Base-by-base conservation (phyloP, 257 asterid genomes). In the Catharanthus roseus region DNA sequence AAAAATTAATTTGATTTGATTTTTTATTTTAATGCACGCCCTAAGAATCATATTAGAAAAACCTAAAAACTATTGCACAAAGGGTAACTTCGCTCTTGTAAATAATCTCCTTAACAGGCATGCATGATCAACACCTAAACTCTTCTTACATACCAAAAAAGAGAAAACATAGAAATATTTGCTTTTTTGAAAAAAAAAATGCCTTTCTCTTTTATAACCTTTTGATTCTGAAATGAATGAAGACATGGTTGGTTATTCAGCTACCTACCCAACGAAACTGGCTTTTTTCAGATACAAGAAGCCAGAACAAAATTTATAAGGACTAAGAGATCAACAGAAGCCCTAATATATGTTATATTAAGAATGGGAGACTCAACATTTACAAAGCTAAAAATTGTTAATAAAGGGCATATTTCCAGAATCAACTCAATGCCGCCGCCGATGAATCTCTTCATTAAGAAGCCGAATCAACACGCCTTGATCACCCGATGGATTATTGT, bases 401-500 rank as follows among this genome's bases (percentile, higher is more conserved):
- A n/a, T n/a, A n/a, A n/a, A n/a, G n/a, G n/a, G n/a, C n/a, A n/a
- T n/a, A n/a, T n/a, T n/a, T n/a, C n/a, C n/a, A n/a, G 28, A 62
- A 49, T 75, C 74, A 90, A 36, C 73, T 72, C 24, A 79, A 80
- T n/a, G n/a, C n/a, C n/a, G n/a, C 72, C 77, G 88, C 81, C 77
- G 79, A 49, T 67, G 80, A 34, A 89, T 85, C 84, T 89, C 95
- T 75, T 89, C 85, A 6, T 72, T 49, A 16, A 93, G 95, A 77
- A 86, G 88, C 79, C 74, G 84, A 69, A 61, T 73, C 86, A 88
- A 80, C 69, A 83, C 70, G 81, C 84, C 73, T 75, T 68, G 88
- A 67, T 79, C 84, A 67, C 78, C 78, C 10, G 77, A 72, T 13
- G 85, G 62, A 66, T 78, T 83, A 71, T 75, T 68, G 85, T 77